These are phyloP conservation scores for Aciculosporium take DNA, from an alignment of 2,329 filamentous ascomycete genomes.

Conservation along the genomic window DNA sequence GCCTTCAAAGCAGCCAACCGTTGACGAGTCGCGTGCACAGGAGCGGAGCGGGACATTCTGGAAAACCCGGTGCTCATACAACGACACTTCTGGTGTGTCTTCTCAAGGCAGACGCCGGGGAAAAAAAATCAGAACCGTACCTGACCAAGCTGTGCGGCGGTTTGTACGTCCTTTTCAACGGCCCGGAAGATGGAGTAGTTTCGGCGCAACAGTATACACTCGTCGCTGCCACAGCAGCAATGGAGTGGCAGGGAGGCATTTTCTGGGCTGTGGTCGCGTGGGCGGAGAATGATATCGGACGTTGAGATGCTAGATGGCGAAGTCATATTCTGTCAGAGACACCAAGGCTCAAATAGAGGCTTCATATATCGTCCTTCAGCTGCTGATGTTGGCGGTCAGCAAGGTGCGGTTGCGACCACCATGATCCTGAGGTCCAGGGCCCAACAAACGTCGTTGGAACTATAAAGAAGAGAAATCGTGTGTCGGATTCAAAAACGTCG, in stretches of 20 bases:
- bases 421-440: slow-evolving; percentile 4
- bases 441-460: background rate
- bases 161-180: slow-evolving; percentile 76
- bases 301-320: slow-evolving; percentile 3
- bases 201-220: slow-evolving; percentile 69
- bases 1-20: background rate
- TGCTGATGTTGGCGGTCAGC: background rate
- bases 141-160: slow-evolving; percentile 79
- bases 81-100: background rate
- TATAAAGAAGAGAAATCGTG: background rate
- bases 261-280: slow-evolving; percentile 11
- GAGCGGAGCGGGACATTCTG: background rate
- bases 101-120: background rate
- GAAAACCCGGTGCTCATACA: background rate
- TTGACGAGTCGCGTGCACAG: background rate
- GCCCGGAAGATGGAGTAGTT: slow-evolving; percentile 65
- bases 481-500: no score
- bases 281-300: slow-evolving; percentile 12
- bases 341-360: background rate
- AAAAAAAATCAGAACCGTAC: slow-evolving; percentile 37
- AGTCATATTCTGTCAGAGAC: slow-evolving; percentile 6
- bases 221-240: slow-evolving; percentile 75
- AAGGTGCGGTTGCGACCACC: slow-evolving; percentile 3
- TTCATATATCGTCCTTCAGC: slow-evolving; percentile 1
- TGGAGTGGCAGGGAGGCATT: slow-evolving; percentile 24